Base-by-base conservation (phyloP, 2,329 filamentous ascomycete species). In the Colletotrichum zoysiae region DNA sequence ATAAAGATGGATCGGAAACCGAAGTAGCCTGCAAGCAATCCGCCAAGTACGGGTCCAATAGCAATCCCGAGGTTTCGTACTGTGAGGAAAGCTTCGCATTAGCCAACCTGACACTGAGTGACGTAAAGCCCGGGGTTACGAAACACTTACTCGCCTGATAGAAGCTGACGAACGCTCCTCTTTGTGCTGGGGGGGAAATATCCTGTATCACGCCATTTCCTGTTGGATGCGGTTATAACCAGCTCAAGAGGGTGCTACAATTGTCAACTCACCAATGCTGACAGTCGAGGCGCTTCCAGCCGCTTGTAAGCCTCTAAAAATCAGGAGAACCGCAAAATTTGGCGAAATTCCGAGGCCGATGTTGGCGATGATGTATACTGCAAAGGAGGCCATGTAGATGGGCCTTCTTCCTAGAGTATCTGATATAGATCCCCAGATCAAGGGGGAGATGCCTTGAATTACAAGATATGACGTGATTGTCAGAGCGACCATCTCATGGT, bases 381-480 rank as follows among this genome's bases (percentile, higher is more conserved):
- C 42, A 44, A 88, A 84, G 1, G 84, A 84, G 33, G 80, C 81
- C 18, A 82, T 79, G 67, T 84, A 86, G n/a, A 84, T 81, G 0
- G 80, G 78, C 18, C 86, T 81, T 3, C 86, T 81, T 0, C 86
- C 86, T 7, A 83, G 73, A 0, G 79, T 78, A 73, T 88, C 86
- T 0, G 85, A 85, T 11, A 88, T 77, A 0, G 85, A 81, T 9
- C 83, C 84, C 83, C 84, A 87, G 62, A 88, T 79, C 5, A 82
- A 78, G 0, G 86, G 86, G 3, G 84, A 82, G 20, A 88, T 76
- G 7, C 84, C 87, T 77, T 88, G 86, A 5, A 87, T 78, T 61
- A 87, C 80, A 77, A 86, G 83, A 74, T 88, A 88, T 2, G 81
- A 78, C 0, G 84, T 85, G 12, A 86, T 80, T 6, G 82, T 84